A percentile compares a stretch with the other conserved stretches of the same genome.
phyloP scores from a whole-genome alignment of 1,284 basidiomycete genomes.

The Bjerkandera adusta region DNA sequence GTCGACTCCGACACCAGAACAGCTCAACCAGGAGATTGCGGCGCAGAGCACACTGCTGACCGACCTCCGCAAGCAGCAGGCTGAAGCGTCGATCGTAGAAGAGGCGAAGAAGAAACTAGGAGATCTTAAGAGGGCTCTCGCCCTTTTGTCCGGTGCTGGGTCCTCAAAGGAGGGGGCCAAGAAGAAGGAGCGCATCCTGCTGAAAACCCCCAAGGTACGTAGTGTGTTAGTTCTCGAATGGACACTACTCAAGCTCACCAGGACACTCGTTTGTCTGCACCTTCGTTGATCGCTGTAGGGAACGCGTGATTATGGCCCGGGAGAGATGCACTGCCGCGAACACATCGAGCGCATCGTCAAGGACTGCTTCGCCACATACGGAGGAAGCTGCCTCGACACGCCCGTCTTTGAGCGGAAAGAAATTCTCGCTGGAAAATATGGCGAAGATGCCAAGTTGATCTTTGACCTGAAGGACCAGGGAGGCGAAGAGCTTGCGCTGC shows the following conservation, averaged over 20 bases:
- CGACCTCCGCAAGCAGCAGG: slow-evolving; percentile 55
- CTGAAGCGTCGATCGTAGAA: slow-evolving; percentile 49
- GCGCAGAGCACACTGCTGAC: slow-evolving; percentile 54
- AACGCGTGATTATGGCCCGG: slow-evolving; percentile 93
- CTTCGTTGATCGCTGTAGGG: slow-evolving; percentile 52
- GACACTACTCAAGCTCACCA: slow-evolving; percentile 25
- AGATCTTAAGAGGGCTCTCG: slow-evolving; percentile 62
- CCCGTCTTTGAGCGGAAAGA: slow-evolving; percentile 98
- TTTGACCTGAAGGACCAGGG: slow-evolving; percentile 98
- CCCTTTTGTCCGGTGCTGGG: slow-evolving; percentile 37
- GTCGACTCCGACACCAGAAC: slow-evolving; percentile 34
- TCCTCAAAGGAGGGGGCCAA: slow-evolving; percentile 48
- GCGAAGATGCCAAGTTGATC: slow-evolving; percentile 97
- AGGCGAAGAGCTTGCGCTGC: slow-evolving; percentile 93
- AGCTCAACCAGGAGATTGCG: slow-evolving; percentile 48
- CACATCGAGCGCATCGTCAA: slow-evolving; percentile 91
- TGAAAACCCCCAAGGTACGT: slow-evolving; percentile 82
- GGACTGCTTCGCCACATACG: slow-evolving; percentile 86
- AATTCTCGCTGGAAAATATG: slow-evolving; percentile 93
- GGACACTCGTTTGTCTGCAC: slow-evolving; percentile 13
- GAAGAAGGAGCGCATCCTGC: slow-evolving; percentile 61
- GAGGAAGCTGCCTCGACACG: slow-evolving; percentile 93
- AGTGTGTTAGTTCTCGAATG: slow-evolving; percentile 6
- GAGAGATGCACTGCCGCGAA: slow-evolving; percentile 91
- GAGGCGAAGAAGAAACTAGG: slow-evolving; percentile 67